A percentile compares a stretch with the other conserved stretches of the same genome.
Conservation (phyloP, 2,329 filamentous ascomycete genomes). For the Botryotinia globosa region DNA sequence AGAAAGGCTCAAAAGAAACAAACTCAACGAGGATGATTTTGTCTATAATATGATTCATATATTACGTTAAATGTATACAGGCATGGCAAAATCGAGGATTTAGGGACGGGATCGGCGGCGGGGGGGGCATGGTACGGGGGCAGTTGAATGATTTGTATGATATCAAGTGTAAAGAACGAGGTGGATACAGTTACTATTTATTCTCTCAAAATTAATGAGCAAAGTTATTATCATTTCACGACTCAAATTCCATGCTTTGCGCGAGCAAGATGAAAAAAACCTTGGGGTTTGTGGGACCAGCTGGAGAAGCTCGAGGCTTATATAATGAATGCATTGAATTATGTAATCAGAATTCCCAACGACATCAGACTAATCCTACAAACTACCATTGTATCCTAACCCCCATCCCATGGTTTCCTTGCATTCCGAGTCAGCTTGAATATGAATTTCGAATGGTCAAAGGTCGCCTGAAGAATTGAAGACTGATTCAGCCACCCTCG, state of each 20-base stretch:
- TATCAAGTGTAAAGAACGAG: not conserved
- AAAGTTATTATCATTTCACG: not conserved
- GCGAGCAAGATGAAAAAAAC: not conserved
- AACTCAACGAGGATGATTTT: slow-evolving; percentile 43
- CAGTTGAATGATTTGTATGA: slow-evolving; percentile 6
- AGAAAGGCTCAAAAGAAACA: slow-evolving; percentile 62
- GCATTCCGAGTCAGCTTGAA: not conserved
- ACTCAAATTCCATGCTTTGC: not conserved
- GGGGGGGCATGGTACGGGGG: not conserved
- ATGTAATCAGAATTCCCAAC: not conserved
- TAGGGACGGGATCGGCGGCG: not conserved
- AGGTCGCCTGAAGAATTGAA: not conserved
- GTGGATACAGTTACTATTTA: not conserved
- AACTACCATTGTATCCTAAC: not conserved
- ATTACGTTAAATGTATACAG: slow-evolving; percentile 15
- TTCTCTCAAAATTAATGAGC: not conserved
- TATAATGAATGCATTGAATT: not conserved
- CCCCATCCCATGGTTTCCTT: not conserved
- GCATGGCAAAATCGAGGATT: slow-evolving; percentile 5
- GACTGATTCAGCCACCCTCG: not conserved
- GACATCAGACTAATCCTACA: not conserved
- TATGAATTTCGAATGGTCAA: not conserved
- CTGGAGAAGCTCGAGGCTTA: not conserved
- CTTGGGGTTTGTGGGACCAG: not conserved
- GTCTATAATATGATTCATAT: slow-evolving; percentile 1